Evolutionary conservation across 1,139 yeast genomes (phyloP), one percentile per base, ranked within the genome.

Genomic region (Pichia norvegensis): DNA sequence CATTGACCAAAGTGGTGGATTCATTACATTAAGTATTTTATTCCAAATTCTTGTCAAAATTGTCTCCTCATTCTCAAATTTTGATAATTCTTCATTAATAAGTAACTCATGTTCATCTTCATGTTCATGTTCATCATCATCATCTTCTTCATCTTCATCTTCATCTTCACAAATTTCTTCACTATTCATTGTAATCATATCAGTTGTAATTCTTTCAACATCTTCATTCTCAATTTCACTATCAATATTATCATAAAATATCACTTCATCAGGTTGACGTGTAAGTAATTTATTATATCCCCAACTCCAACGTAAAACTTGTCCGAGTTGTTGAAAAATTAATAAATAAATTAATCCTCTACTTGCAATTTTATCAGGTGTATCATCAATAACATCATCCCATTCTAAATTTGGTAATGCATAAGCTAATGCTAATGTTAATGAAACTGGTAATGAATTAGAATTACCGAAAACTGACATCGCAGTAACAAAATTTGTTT

Each of bases 1-100:
- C 97, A 92, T 92, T 13, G 97, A 82, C 73, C 88, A 92, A 52
- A 92, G 70, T 10, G 98, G 98, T 11, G 97, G 97, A 64, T 92
- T 92, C 95, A 92, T 87, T 44, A 56, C 54, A 10, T 55, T 41
- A 11, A 49, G 19, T 22, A 63, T 44, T 42, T 48, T 52, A 6
- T 41, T 42, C 9, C 46, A 17, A 11, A 36, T 17, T 36, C 29
- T 47, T 4, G 20, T 25, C 1, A 41, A 22, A n/a, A 43, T 16
- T 9, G 48, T 31, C 9, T 16, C 20, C 9, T 40, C 23, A 4
- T 17, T 17, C 20, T 44, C 42, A 7, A 40, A 4, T 17, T 29
- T 17, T 25, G 31, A 29, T 6, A 29, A 27, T 16, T 41, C 52
- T 23, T 38, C 44, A 8, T 35, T 35, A 8, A 35, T 35, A 23